Base-by-base conservation (phyloP, 306 rosid species). In the Comarum palustre region DNA sequence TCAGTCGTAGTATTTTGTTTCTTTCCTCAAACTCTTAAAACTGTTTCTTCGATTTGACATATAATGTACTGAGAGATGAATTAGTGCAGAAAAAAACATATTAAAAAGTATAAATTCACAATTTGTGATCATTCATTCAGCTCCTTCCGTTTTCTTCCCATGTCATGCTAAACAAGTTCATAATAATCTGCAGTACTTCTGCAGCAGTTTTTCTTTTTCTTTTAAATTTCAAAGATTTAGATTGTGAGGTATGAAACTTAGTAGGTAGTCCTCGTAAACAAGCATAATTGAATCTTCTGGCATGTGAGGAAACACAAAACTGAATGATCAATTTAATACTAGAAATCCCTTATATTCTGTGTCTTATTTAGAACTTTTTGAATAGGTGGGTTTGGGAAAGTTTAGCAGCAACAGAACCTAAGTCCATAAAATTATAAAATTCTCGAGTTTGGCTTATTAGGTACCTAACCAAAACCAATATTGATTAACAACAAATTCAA, bases 11-110 rank as follows among this genome's bases (percentile, higher is more conserved):
- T 32, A 65, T 45, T 61, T 58, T 69, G 39, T 77, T 73, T 68
- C 57, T 72, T 38, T 61, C 32, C 61, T 71, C 32, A 8, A 2
- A 57, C 4, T 61, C 15, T 66, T 42, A 59, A 62, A 80, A 69
- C 73, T 62, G 77, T 74, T 72, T 24, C 25, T 80, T 75, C 82
- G 87, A 87, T 86, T 73, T 8, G 82, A 88, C 86, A 68, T 38
- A 75, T 75, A 63, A 39, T 66, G 78, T 51, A 34, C 66, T 2
- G 82, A 63, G 77, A 64, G 58, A 69, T 55, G 68, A 19, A 69
- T 39, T 48, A 54, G 32, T 20, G 20, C 8, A 25, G 64, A n/a
- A n/a, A 43, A 43, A 63, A 52, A 50, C 3, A 47, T 19, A 31
- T 39, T 25, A 22, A 9, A 10, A 36, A 4, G 17, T 67, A 45